Evolutionary conservation across 78 protist species (phyloP).

Genomic region (Dictyostelium purpureum): DNA sequence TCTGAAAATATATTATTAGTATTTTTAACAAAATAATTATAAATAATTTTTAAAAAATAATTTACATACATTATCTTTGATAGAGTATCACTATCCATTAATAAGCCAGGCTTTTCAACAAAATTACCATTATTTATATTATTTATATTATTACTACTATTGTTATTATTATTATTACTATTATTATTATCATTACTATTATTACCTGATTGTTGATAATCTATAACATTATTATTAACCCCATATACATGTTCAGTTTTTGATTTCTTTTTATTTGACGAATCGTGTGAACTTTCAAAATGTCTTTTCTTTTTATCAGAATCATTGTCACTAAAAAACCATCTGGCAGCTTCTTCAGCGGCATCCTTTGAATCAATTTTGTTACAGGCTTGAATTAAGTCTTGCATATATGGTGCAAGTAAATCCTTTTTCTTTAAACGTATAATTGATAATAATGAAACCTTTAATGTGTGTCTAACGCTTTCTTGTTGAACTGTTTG

Average conservation of each 20-base stretch:
- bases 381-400: not conserved
- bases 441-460: constrained; percentile 28
- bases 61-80: not conserved
- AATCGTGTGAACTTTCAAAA: not conserved
- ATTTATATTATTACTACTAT: not conserved
- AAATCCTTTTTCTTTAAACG: constrained; percentile 24
- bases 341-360: constrained; percentile 43
- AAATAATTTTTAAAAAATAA: not conserved
- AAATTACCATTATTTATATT: not conserved
- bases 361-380: constrained; percentile 36
- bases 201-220: not conserved
- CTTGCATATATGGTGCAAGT: constrained; percentile 12
- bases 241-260: not conserved
- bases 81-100: constrained; percentile 18
- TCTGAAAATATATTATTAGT: not conserved
- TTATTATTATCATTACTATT: not conserved
- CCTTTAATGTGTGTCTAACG: constrained; percentile 42
- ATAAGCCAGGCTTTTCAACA: constrained; percentile 17
- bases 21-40: not conserved
- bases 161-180: not conserved
- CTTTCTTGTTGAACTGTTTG: constrained; percentile 31
- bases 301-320: constrained; percentile 21
- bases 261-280: not conserved
- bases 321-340: constrained; percentile 27
- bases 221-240: not conserved